Evolutionary conservation across 1,284 basidiomycete species (phyloP).

Genomic region (Pterulicium gracile): DNA sequence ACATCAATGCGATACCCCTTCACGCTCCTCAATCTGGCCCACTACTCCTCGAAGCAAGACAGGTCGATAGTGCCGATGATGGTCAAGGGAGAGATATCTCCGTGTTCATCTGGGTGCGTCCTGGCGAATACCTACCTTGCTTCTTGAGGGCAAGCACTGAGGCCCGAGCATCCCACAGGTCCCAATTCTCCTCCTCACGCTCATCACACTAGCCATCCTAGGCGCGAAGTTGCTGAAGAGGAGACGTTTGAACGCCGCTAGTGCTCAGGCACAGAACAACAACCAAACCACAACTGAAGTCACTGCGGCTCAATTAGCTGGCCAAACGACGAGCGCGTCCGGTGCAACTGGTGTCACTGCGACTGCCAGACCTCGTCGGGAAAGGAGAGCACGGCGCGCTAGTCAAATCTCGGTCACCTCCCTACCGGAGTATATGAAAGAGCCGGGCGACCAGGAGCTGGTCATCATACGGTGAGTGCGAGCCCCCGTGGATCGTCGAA

Average conservation of each 20-base stretch:
- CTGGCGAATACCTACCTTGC: not conserved
- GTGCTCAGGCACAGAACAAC: not conserved
- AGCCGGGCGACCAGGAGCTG: slow-evolving; percentile 44
- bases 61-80: not conserved
- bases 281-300: not conserved
- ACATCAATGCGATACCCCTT: not conserved
- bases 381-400: slow-evolving; percentile 21
- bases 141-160: not conserved
- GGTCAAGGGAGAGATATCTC: not conserved
- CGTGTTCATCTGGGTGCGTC: not conserved
- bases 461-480: slow-evolving; percentile 36
- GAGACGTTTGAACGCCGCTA: not conserved
- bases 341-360: not conserved
- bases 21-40: not conserved
- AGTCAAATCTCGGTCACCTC: slow-evolving; percentile 41
- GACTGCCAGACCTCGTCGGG: not conserved
- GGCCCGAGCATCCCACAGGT: not conserved
- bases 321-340: not conserved
- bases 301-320: not conserved
- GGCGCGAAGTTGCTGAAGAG: not conserved
- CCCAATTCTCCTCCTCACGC: not conserved
- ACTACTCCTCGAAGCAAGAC: not conserved
- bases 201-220: not conserved
- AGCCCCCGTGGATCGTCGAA: too few species aligned
- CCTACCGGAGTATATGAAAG: slow-evolving; percentile 43